phyloP scores from a whole-genome alignment of 225 moss, liverwort and hornwort genomes.

The Climacium dendroides region DNA sequence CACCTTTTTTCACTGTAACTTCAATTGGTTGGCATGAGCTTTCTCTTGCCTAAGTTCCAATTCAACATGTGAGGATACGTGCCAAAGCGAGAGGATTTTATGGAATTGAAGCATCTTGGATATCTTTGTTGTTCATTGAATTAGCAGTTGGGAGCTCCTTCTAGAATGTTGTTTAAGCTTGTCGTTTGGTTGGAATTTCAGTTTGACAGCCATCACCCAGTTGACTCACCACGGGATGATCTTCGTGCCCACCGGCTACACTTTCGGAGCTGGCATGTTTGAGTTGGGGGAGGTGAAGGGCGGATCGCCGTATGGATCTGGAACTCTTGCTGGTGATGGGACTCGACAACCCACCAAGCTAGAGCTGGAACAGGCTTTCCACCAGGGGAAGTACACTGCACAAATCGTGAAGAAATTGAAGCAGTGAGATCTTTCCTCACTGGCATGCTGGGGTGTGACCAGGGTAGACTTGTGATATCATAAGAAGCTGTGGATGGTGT shows the following conservation, averaged over 20 bases:
- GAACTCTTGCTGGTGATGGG: conserved; percentile 28
- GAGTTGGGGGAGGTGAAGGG: conserved; percentile 26
- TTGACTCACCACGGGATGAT: conserved; percentile 42
- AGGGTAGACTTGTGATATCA: not conserved
- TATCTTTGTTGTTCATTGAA: not conserved
- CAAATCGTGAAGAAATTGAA: conserved; percentile 32
- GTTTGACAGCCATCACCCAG: conserved; percentile 47
- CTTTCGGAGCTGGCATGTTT: conserved; percentile 41
- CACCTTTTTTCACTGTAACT: not conserved
- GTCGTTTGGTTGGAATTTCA: not conserved
- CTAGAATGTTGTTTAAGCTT: not conserved
- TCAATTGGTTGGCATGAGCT: not conserved
- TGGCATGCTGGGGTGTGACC: not conserved
- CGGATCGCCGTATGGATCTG: conserved; percentile 33
- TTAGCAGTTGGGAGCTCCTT: not conserved
- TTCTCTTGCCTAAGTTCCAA: not conserved
- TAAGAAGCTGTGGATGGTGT: not conserved
- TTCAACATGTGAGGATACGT: not conserved
- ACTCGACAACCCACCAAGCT: conserved; percentile 19
- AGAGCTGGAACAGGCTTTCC: conserved; percentile 31
- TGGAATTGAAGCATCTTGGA: not conserved
- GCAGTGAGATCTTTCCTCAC: not conserved
- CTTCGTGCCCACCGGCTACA: conserved; percentile 41
- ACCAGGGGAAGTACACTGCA: conserved; percentile 36
- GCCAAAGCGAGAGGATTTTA: not conserved